Evolutionary conservation across 352 stramenopile genomes (phyloP).

Genomic region (Phytophthora lateralis): DNA sequence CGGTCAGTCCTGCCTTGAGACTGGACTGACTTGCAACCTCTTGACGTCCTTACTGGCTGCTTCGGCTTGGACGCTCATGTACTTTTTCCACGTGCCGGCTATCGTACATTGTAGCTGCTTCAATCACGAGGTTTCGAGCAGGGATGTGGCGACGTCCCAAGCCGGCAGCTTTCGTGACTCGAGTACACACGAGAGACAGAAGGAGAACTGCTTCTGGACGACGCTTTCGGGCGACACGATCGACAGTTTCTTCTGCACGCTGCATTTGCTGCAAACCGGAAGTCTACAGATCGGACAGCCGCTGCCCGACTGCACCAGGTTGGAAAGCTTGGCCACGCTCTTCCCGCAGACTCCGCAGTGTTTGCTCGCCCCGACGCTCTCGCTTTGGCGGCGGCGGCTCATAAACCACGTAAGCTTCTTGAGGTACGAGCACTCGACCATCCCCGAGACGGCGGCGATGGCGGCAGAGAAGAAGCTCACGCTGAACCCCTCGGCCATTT

Average conservation of each 20-base stretch:
- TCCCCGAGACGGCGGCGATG: constrained; percentile 35
- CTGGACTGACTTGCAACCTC: background rate
- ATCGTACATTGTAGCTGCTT: background rate
- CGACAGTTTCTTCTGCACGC: constrained; percentile 48
- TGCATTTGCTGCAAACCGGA: constrained; percentile 50
- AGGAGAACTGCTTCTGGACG: constrained; percentile 52
- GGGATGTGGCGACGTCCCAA: constrained; percentile 44
- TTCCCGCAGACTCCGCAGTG: constrained; percentile 41
- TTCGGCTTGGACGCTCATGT: constrained; percentile 1
- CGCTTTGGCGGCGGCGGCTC: constrained; percentile 24
- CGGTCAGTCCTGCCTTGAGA: background rate
- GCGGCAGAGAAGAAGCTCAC: constrained; percentile 47
- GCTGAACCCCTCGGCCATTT: constrained; percentile 45
- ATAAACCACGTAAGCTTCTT: constrained; percentile 72
- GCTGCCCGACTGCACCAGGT: constrained; percentile 26
- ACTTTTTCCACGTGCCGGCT: background rate
- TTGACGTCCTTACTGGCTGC: background rate
- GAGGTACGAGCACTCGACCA: constrained; percentile 58
- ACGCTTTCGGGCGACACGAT: constrained; percentile 41
- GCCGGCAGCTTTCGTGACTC: constrained; percentile 44
- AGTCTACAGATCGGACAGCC: constrained; percentile 40
- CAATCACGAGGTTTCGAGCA: constrained; percentile 31
- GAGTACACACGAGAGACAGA: constrained; percentile 59
- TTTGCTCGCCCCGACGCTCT: constrained; percentile 3
- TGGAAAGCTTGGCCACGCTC: constrained; percentile 30